phyloP scores from a whole-genome alignment of 108 stramenopile species.

The Schizochytrium sp. region DNA sequence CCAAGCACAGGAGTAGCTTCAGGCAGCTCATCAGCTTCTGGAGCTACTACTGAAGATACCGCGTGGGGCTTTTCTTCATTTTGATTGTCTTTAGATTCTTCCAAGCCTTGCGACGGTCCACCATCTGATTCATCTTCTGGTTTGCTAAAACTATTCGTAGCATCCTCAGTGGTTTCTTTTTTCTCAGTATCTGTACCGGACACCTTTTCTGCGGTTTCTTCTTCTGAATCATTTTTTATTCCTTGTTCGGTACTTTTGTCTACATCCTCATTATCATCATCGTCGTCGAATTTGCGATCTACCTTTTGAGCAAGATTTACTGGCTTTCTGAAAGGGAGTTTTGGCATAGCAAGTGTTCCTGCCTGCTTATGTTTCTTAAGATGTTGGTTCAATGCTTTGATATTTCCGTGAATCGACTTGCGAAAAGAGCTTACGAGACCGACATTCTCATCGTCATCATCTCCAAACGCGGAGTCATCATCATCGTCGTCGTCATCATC shows the following conservation, averaged over 20 bases:
- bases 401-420: not conserved
- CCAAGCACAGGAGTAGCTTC: not conserved
- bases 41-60: not conserved
- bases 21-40: not conserved
- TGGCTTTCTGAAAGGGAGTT: conserved; percentile 45
- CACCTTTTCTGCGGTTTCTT: not conserved
- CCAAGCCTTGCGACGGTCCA: too few species aligned
- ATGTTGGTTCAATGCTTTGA: not conserved
- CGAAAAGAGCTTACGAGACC: not conserved
- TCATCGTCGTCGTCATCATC: not conserved
- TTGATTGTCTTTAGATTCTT: too few species aligned
- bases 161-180: not conserved
- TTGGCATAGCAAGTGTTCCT: conserved; percentile 9
- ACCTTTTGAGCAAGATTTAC: conserved; percentile 51
- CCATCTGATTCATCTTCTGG: conserved; percentile 11
- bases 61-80: too few species aligned
- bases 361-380: not conserved
- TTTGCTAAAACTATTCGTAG: not conserved
- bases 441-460: conserved; percentile 18
- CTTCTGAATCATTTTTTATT: conserved; percentile 66
- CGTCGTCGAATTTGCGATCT: conserved; percentile 25
- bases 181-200: not conserved
- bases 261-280: conserved; percentile 71
- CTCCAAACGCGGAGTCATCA: not conserved
- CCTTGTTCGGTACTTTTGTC: conserved; percentile 80